Percentiles rank a stretch among this genome's conserved stretches.
Evolutionary conservation across 106 monocot genomes (phyloP).

Genomic region (Acorus calamus): DNA sequence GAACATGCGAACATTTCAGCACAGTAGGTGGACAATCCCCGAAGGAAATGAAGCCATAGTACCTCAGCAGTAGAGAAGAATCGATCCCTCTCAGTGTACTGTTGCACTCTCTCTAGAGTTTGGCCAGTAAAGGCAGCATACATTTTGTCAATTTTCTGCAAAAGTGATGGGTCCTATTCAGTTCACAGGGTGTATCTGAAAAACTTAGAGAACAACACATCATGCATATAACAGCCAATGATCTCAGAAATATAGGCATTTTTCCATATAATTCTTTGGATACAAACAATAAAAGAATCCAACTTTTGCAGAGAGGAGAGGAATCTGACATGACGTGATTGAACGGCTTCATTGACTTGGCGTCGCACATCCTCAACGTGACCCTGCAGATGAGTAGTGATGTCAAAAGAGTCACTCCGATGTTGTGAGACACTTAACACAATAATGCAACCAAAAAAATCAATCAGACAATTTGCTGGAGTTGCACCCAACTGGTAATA

Average conservation of each 20-base stretch:
- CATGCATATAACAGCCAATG: too few species aligned
- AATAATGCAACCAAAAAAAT: neutral
- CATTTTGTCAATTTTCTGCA: conserved; percentile 97
- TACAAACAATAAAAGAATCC: too few species aligned
- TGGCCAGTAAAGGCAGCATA: conserved; percentile 90
- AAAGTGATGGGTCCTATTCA: neutral
- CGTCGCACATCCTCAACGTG: conserved; percentile 84
- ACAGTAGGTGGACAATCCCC: neutral
- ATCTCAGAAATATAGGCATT: too few species aligned
- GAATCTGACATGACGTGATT: conserved; percentile 72
- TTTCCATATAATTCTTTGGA: too few species aligned
- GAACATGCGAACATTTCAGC: neutral
- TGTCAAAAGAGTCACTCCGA: neutral
- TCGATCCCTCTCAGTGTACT: conserved; percentile 85
- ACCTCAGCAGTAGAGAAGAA: conserved; percentile 85
- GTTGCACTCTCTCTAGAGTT: conserved; percentile 75
- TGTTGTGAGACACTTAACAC: neutral
- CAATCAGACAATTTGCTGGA: neutral
- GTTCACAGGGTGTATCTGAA: too few species aligned
- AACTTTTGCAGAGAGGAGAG: neutral
- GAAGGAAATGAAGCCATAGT: neutral
- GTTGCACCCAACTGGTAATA: neutral
- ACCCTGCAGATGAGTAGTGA: conserved; percentile 29
- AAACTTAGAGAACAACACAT: too few species aligned
- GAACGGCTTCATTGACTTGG: conserved; percentile 84